Percentiles rank a stretch among this genome's conserved stretches.
These are phyloP conservation scores for Hyaloscypha bicolor DNA, from an alignment of 495 filamentous ascomycete genomes.

Conservation along the genomic window DNA sequence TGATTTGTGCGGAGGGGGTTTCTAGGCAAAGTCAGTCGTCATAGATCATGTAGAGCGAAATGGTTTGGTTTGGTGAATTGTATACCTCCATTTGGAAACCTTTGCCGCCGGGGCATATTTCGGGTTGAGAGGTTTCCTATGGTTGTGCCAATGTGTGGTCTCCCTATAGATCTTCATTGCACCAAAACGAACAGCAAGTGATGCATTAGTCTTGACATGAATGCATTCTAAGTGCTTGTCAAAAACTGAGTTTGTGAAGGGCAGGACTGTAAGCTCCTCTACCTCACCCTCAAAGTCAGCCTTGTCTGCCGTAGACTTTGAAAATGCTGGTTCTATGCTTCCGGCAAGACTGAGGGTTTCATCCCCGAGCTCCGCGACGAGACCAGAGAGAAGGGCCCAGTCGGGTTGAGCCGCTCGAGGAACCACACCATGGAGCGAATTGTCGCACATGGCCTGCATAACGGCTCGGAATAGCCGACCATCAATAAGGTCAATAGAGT, in stretches of 20 bases:
- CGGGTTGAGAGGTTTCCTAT: constrained; percentile 49
- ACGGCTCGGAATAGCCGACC: constrained; percentile 55
- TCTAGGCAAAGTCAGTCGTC: constrained; percentile 10
- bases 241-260: constrained; percentile 61
- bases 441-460: constrained; percentile 35
- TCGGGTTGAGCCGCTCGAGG: constrained; percentile 32
- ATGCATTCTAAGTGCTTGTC: constrained; percentile 59
- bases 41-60: not conserved
- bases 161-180: constrained; percentile 55
- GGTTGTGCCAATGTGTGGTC: constrained; percentile 66
- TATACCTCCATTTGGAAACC: constrained; percentile 33
- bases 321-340: constrained; percentile 14
- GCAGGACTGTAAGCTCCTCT: constrained; percentile 46
- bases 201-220: constrained; percentile 42
- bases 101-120: constrained; percentile 35
- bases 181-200: constrained; percentile 24
- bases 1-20: constrained; percentile 45
- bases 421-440: constrained; percentile 24
- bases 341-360: constrained; percentile 26
- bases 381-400: constrained; percentile 17
- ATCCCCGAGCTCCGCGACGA: constrained; percentile 19
- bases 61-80: not conserved
- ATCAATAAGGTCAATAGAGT: constrained; percentile 66
- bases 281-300: constrained; percentile 9
- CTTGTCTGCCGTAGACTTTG: constrained; percentile 6